Conservation (phyloP, 176 grass and related monocot genomes). For the Pontederia crassipes region DNA sequence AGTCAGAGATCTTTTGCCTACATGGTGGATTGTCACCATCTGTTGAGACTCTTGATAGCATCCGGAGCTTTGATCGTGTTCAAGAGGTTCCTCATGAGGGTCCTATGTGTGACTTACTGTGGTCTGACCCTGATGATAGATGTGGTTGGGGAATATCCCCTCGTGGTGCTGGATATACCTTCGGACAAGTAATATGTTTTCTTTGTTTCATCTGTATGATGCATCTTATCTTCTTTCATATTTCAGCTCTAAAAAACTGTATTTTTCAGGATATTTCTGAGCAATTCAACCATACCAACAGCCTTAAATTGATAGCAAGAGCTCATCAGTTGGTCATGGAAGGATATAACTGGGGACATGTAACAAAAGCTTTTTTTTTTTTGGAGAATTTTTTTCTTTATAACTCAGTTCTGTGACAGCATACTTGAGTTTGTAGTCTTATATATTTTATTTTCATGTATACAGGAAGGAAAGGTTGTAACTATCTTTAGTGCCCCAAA, state of each 20-base stretch:
- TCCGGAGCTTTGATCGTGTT: slow-evolving; percentile 14
- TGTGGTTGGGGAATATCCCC: slow-evolving; percentile 15
- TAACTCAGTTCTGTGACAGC: background rate
- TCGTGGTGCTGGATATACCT: slow-evolving; percentile 14
- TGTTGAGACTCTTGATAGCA: slow-evolving; percentile 13
- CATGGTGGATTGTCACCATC: slow-evolving; percentile 15
- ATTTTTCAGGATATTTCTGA: slow-evolving; percentile 15
- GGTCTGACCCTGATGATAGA: slow-evolving; percentile 18
- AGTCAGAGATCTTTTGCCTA: slow-evolving; percentile 11
- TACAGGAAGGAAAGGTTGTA: slow-evolving; percentile 16
- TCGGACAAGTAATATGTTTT: background rate
- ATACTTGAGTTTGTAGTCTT: background rate
- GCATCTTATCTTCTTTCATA: background rate
- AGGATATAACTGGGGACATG: slow-evolving; percentile 16
- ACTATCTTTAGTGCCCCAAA: slow-evolving; percentile 19
- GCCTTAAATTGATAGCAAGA: slow-evolving; percentile 12
- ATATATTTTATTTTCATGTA: background rate
- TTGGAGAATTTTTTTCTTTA: background rate
- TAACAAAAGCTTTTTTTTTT: background rate
- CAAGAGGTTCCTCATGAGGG: slow-evolving; percentile 16
- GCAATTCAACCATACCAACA: slow-evolving; percentile 17
- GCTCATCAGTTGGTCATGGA: slow-evolving; percentile 17
- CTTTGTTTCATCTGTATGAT: background rate
- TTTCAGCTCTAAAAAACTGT: background rate
- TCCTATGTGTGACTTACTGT: slow-evolving; percentile 11